Conservation (phyloP, 106 monocot species). For the Narthecium ossifragum region DNA sequence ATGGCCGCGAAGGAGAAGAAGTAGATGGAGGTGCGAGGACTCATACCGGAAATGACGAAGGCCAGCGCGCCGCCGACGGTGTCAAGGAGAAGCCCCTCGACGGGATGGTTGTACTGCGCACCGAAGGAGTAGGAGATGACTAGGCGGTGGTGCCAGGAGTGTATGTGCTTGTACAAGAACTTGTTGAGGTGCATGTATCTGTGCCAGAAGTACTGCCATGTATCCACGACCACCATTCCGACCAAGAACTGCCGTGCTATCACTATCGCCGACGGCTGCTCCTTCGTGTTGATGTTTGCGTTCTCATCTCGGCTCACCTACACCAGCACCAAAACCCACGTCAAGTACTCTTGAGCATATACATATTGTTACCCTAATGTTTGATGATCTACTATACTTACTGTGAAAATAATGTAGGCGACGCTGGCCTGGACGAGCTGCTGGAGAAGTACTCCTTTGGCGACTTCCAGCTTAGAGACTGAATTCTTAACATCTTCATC, state of each 20-base stretch:
- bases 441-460: conserved; percentile 8
- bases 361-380: too few relatives aligned
- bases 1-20: conserved; percentile 4
- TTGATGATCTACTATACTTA: too few relatives aligned
- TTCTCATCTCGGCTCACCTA: too few relatives aligned
- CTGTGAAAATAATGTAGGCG: conserved; percentile 3
- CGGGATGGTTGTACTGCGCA: background rate
- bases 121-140: background rate
- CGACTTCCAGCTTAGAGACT: conserved; percentile 11
- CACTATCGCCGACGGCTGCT: background rate
- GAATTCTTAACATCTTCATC: conserved; percentile 17
- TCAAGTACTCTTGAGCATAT: too few relatives aligned
- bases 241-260: background rate
- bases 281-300: too few relatives aligned
- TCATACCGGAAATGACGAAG: conserved; percentile 2
- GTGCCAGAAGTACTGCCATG: conserved; percentile 8
- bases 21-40: background rate
- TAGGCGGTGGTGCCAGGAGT: conserved; percentile 1
- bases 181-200: conserved; percentile 7
- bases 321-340: too few relatives aligned
- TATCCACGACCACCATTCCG: background rate
- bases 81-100: background rate
- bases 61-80: conserved; percentile 2
- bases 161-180: conserved; percentile 9
- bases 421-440: conserved; percentile 7